Evolutionary conservation across 345 rosid species (phyloP).

Genomic region (Linum lewisii): DNA sequence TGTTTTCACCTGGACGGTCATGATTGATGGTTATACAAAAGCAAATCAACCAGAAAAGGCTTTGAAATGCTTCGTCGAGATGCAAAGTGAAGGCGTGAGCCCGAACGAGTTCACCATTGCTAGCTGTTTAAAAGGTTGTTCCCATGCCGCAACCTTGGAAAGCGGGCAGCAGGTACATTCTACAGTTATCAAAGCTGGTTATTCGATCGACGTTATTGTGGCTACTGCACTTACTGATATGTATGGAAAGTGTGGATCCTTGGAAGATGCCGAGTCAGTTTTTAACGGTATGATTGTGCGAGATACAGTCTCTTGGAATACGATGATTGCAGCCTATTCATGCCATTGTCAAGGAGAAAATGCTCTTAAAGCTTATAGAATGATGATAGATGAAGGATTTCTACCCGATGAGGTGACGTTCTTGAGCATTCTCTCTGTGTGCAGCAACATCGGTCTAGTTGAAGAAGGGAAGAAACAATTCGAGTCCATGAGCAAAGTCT

Average conservation of each 20-base stretch:
- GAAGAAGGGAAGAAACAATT: constrained; percentile 28
- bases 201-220: constrained; percentile 17
- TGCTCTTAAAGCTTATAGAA: constrained; percentile 29
- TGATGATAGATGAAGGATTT: constrained; percentile 28
- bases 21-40: constrained; percentile 28
- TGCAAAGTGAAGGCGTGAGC: constrained; percentile 28
- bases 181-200: constrained; percentile 25
- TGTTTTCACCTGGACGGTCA: constrained; percentile 25
- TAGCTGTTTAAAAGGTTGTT: constrained; percentile 32
- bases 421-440: constrained; percentile 26
- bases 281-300: constrained; percentile 21
- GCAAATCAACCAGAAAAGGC: constrained; percentile 22
- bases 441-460: constrained; percentile 27
- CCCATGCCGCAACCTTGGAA: constrained; percentile 21
- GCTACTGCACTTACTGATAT: constrained; percentile 25
- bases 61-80: constrained; percentile 21
- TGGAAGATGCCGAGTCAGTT: constrained; percentile 31
- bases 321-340: constrained; percentile 25
- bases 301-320: constrained; percentile 30
- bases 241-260: constrained; percentile 34
- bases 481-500: constrained; percentile 15
- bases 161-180: constrained; percentile 33
- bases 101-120: constrained; percentile 37
- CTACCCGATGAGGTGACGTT: constrained; percentile 31
- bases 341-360: constrained; percentile 25